These are phyloP conservation scores for Haplosporangium sp. DNA, from an alignment of 371 early-diverging fungal genomes.

Conservation along the genomic window DNA sequence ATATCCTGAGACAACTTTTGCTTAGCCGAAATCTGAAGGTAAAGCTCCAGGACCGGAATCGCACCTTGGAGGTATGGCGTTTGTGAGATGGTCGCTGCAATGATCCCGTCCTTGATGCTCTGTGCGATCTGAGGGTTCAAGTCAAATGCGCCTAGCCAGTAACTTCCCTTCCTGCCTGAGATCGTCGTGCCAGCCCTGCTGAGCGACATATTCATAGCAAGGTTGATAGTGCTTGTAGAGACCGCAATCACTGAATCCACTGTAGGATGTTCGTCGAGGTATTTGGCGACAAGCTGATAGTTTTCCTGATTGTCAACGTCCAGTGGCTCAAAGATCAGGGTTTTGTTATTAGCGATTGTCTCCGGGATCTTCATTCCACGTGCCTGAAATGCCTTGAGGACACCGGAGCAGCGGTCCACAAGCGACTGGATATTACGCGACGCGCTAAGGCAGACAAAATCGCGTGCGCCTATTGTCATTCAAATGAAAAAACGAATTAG, in stretches of 20 bases:
- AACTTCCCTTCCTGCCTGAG: slow-evolving; percentile 44
- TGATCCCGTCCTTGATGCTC: slow-evolving; percentile 45
- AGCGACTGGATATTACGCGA: slow-evolving; percentile 17
- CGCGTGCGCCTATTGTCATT: slow-evolving; percentile 27
- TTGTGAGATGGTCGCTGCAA: slow-evolving; percentile 58
- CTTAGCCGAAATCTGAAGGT: slow-evolving; percentile 45
- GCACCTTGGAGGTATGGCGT: slow-evolving; percentile 64
- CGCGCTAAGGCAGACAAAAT: slow-evolving; percentile 37
- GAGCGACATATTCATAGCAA: slow-evolving; percentile 11
- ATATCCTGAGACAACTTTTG: slow-evolving; percentile 14
- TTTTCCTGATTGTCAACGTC: neutral
- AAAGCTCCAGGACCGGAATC: slow-evolving; percentile 61
- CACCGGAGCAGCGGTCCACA: slow-evolving; percentile 38
- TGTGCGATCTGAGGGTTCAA: slow-evolving; percentile 48
- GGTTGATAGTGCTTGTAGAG: slow-evolving; percentile 21
- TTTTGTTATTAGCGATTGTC: slow-evolving; percentile 19
- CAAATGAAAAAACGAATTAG: neutral
- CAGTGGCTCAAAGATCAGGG: slow-evolving; percentile 5
- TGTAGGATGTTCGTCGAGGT: slow-evolving; percentile 22
- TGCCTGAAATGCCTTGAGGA: slow-evolving; percentile 30
- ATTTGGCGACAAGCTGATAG: neutral
- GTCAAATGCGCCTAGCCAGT: slow-evolving; percentile 48
- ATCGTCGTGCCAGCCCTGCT: slow-evolving; percentile 19
- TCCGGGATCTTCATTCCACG: slow-evolving; percentile 19
- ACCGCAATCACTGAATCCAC: slow-evolving; percentile 44